Evolutionary conservation across 345 rosid genomes (phyloP).

Genomic region (Carallia pectinifolia): DNA sequence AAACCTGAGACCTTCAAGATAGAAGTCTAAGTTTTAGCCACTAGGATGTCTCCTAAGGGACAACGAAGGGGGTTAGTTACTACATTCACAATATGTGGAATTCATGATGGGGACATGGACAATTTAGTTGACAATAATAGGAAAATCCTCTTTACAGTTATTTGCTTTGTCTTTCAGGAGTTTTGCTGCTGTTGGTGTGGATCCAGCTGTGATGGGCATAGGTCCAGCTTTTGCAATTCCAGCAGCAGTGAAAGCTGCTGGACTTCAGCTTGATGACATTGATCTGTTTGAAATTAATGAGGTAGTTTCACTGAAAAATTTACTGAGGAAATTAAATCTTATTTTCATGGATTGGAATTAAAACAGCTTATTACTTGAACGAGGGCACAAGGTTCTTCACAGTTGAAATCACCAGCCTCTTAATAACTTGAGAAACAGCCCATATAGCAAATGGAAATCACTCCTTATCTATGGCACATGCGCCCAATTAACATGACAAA

Average conservation of each 20-base stretch:
- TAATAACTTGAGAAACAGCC: no score
- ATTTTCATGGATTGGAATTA: no score
- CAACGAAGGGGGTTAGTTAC: no score
- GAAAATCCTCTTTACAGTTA: slow-evolving; percentile 1
- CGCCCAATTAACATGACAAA: no score
- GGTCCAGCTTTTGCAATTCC: slow-evolving; percentile 98
- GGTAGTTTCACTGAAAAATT: slow-evolving; percentile 37
- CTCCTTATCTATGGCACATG: no score
- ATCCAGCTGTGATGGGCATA: slow-evolving; percentile 89
- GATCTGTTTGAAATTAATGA: slow-evolving; percentile 90
- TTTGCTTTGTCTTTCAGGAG: slow-evolving; percentile 51
- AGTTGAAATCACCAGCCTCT: no score
- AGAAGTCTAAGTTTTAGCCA: no score
- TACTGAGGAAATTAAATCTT: background rate
- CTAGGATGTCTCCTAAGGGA: no score
- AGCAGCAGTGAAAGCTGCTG: slow-evolving; percentile 79
- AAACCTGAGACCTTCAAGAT: no score
- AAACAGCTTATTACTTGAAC: no score
- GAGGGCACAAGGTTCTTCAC: no score
- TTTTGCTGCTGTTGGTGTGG: slow-evolving; percentile 94
- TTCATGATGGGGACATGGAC: background rate
- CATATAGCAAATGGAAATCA: no score
- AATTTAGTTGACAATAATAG: background rate
- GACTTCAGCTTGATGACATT: slow-evolving; percentile 62
- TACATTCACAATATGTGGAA: background rate